These are phyloP conservation scores for Vitis rupestris DNA, from an alignment of 164 flowering plant genomes.

Conservation along the genomic window DNA sequence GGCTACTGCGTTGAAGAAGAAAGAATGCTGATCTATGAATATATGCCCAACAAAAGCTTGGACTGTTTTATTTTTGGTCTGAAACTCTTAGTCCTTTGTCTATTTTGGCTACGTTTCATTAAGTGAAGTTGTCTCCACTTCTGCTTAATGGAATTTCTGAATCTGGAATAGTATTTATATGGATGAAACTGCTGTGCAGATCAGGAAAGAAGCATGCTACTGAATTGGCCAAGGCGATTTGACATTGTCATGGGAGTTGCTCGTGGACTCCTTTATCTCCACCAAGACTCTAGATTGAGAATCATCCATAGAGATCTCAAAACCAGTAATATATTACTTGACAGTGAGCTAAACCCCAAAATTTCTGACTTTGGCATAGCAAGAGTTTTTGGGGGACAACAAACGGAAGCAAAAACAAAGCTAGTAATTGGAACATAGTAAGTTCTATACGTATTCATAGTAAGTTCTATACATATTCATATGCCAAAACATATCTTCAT, in stretches of 20 bases:
- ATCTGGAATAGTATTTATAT: too few relatives aligned
- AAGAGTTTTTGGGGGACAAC: not conserved
- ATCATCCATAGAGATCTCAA: too few relatives aligned
- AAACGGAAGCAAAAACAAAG: not conserved
- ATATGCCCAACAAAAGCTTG: too few relatives aligned
- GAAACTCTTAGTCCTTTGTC: too few relatives aligned
- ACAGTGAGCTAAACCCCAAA: not conserved
- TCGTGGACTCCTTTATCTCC: conserved; percentile 1
- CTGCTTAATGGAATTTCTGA: too few relatives aligned
- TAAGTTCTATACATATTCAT: not conserved
- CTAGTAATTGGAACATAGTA: conserved; percentile 7
- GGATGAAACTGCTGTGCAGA: not conserved
- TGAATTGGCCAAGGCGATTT: not conserved
- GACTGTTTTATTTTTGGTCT: too few relatives aligned
- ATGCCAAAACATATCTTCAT: too few relatives aligned
- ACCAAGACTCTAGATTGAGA: conserved; percentile 1
- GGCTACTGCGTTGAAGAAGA: too few relatives aligned
- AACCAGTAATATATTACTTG: too few relatives aligned
- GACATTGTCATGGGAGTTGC: not conserved
- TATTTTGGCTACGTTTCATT: too few relatives aligned
- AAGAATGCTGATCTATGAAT: too few relatives aligned
- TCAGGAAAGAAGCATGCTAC: not conserved
- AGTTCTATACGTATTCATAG: not conserved
- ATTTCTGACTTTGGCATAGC: conserved; percentile 2
- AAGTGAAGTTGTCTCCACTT: too few relatives aligned